These are phyloP conservation scores for Wickerhamiella domercqiae DNA, from an alignment of 805 yeast species.

Conservation along the genomic window DNA sequence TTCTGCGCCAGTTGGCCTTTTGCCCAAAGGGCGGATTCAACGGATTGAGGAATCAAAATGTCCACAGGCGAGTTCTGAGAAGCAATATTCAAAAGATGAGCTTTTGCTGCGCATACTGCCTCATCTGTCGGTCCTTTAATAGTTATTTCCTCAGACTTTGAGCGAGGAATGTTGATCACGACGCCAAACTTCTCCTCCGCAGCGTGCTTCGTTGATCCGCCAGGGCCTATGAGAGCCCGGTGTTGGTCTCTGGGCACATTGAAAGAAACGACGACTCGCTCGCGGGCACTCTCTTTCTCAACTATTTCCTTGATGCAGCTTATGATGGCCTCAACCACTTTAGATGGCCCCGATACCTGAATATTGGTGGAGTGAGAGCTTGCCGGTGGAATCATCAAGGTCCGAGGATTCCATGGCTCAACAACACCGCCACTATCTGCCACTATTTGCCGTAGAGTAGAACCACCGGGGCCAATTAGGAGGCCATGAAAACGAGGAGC, in stretches of 20 bases:
- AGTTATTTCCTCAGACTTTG: conserved; percentile 37
- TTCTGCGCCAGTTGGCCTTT: conserved; percentile 47
- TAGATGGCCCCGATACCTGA: conserved; percentile 54
- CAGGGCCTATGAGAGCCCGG: conserved; percentile 63
- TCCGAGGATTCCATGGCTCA: conserved; percentile 34
- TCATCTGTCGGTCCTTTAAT: conserved; percentile 42
- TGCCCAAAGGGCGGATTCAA: conserved; percentile 49
- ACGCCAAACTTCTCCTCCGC: conserved; percentile 59
- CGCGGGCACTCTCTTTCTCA: conserved; percentile 28
- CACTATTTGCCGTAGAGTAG: conserved; percentile 57
- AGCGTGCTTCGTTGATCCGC: conserved; percentile 58
- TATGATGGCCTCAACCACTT: conserved; percentile 53
- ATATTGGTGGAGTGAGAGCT: conserved; percentile 37
- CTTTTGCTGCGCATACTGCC: conserved; percentile 45
- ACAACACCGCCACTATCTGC: conserved; percentile 57
- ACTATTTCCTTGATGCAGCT: conserved; percentile 48
- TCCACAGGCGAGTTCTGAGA: conserved; percentile 22
- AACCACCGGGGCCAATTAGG: conserved; percentile 67
- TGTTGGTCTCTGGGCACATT: conserved; percentile 61
- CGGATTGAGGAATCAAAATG: conserved; percentile 34
- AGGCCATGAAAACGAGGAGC: conserved; percentile 59
- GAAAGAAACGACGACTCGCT: conserved; percentile 15
- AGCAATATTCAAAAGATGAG: conserved; percentile 39
- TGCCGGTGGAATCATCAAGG: conserved; percentile 56
- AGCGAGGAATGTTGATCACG: conserved; percentile 45